Percentiles rank a stretch among this genome's conserved stretches.
Conservation (phyloP, 1,284 basidiomycete genomes). For the Golubevia sp. region DNA sequence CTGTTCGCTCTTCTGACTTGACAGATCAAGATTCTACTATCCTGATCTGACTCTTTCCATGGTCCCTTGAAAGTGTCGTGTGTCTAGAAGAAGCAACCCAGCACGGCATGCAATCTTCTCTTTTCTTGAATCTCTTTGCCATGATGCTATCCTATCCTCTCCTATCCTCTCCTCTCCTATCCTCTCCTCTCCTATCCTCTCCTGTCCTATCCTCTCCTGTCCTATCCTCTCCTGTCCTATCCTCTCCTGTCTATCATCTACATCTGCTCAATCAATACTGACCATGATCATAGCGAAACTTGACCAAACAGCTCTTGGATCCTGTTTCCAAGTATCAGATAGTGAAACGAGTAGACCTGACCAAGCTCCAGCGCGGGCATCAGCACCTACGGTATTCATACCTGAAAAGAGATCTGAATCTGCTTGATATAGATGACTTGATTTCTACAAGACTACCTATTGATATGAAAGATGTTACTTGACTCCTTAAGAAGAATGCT, state of each 20-base stretch:
- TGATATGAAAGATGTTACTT: no score
- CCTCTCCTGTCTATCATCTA: background rate
- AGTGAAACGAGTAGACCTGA: background rate
- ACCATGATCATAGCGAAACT: conserved; percentile 36
- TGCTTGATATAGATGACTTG: no score
- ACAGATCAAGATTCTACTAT: background rate
- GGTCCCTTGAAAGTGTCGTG: background rate
- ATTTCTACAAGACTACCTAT: no score
- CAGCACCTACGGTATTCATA: no score
- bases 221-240: background rate
- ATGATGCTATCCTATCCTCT: background rate
- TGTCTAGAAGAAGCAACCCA: background rate
- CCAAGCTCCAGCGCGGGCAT: no score
- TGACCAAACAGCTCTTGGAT: conserved; percentile 29
- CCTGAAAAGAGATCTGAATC: no score
- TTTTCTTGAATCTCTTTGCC: background rate
- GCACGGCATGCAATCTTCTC: background rate
- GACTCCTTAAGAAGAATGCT: no score
- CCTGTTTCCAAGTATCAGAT: conserved; percentile 16
- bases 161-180: background rate
- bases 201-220: background rate
- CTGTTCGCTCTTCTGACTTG: background rate
- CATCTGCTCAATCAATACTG: conserved; percentile 1
- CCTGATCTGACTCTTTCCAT: background rate
- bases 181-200: background rate